Evolutionary conservation across 2,329 filamentous ascomycete species (phyloP), one percentile per base, ranked within the genome.

Genomic region (Hymenoscyphus linearis): DNA sequence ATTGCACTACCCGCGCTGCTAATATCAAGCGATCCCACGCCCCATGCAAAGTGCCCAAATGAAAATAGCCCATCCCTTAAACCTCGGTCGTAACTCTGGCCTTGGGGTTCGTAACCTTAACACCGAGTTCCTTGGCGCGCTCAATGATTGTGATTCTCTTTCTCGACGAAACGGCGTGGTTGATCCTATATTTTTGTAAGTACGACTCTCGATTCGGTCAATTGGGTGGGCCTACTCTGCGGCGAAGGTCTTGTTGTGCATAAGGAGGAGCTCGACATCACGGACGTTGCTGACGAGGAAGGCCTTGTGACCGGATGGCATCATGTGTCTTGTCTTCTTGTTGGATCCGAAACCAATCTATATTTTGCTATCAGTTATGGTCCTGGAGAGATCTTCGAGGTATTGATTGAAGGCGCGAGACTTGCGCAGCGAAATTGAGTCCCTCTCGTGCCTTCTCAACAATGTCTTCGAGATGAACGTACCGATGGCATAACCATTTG

Each of bases 21-120:
- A 68, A 69, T 69, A 69, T 62, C 65, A 67, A 69, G 69, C 67
- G 68, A 70, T 66, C 63, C 71, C 66, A 66, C 68, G 57, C 64
- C 67, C 71, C 68, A 70, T 70, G 68, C 69, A 70, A 72, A 65
- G 65, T 64, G 57, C 67, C 68, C 67, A 72, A 71, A 71, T 60
- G 60, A 65, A 68, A 70, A 69, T 58, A 52, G 47, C 57, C 60
- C 65, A 69, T 37, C 63, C 55, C 62, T 85, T 86, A 89, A 75
- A 88, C 83, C 87, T 99, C 95, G 74, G 92, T 96, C 74, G 93
- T 96, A 79, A 99, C 89, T 86, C 93, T 96, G 77, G 93, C 95
- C 90, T 97, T 96, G 82, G 91, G 81, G 86, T 99, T 99, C 78
- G 95, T 99, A 79, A 99, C 93, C 90, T 99, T 99, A 79, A 99